Evolutionary conservation across 345 rosid species (phyloP).

Genomic region (Cochlearia excelsa): DNA sequence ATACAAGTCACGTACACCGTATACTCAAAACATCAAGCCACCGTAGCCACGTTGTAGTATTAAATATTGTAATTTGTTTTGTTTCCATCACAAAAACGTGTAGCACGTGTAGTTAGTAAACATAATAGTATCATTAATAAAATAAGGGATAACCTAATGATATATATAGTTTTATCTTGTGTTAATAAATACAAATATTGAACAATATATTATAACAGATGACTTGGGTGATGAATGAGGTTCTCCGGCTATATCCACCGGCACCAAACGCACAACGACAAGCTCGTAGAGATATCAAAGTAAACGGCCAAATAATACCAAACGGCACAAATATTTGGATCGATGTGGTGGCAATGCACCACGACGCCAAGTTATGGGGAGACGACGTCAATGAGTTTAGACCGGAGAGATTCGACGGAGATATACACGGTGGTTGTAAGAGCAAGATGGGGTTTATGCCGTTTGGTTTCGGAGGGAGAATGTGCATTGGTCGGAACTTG

Average conservation of each 20-base stretch:
- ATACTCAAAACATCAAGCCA: neutral
- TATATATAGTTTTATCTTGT: too few relatives aligned
- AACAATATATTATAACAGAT: constrained; percentile 46
- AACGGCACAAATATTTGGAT: constrained; percentile 85
- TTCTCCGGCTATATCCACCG: constrained; percentile 67
- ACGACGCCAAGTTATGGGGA: constrained; percentile 78
- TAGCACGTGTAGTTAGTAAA: neutral
- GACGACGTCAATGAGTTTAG: constrained; percentile 62
- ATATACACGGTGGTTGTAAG: constrained; percentile 70
- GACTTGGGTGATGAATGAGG: constrained; percentile 91
- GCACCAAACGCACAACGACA: constrained; percentile 88
- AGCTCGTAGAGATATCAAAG: constrained; percentile 57
- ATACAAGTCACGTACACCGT: too few relatives aligned
- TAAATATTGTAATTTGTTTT: neutral
- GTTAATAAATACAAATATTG: neutral
- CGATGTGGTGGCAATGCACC: constrained; percentile 89
- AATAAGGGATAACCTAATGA: too few relatives aligned
- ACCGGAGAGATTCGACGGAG: constrained; percentile 79
- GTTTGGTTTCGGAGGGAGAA: constrained; percentile 93
- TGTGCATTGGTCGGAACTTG: constrained; percentile 83
- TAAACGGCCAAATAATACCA: constrained; percentile 47
- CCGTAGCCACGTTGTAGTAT: constrained; percentile 1
- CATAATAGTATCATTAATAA: neutral
- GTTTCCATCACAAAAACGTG: constrained; percentile 22
- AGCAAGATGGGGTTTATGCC: constrained; percentile 92